These are phyloP conservation scores for Rhizopogon vulgaris DNA, from an alignment of 768 basidiomycete species.

Conservation along the genomic window DNA sequence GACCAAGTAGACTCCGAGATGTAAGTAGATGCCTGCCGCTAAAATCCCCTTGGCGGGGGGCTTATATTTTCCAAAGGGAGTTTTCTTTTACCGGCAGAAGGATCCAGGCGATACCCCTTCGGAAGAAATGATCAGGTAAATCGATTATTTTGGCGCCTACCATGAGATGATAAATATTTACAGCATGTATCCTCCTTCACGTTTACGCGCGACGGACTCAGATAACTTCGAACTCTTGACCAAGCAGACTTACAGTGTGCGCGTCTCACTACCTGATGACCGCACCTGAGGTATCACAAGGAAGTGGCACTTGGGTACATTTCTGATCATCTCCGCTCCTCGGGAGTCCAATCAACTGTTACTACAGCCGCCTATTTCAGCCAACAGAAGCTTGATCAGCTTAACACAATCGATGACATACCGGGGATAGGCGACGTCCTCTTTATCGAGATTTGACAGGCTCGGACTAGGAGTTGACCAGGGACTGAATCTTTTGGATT, in stretches of 20 bases:
- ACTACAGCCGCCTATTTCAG: conserved; percentile 77
- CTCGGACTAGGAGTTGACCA: too few species aligned
- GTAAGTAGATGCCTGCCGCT: conserved; percentile 11
- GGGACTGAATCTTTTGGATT: too few species aligned
- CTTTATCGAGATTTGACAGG: too few species aligned
- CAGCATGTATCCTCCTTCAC: conserved; percentile 35
- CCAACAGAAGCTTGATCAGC: conserved; percentile 64
- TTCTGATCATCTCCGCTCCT: conserved; percentile 25
- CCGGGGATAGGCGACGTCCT: conserved; percentile 56
- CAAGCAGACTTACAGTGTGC: conserved; percentile 51
- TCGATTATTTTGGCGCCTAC: conserved; percentile 28
- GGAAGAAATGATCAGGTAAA: conserved; percentile 69
- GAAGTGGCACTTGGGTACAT: conserved; percentile 51
- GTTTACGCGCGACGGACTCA: conserved; percentile 31
- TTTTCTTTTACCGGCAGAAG: conserved; percentile 49
- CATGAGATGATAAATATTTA: conserved; percentile 10
- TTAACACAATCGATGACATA: conserved; percentile 68
- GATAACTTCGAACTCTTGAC: conserved; percentile 38
- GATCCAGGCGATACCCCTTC: conserved; percentile 57
- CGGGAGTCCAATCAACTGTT: conserved; percentile 5
- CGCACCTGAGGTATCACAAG: conserved; percentile 34
- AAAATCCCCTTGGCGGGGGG: neutral
- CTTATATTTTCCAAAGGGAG: conserved; percentile 31
- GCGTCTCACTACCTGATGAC: conserved; percentile 40
- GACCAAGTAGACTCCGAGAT: conserved; percentile 67